Conservation (phyloP, 148 eudicot genomes). For the Diospyros kaki region DNA sequence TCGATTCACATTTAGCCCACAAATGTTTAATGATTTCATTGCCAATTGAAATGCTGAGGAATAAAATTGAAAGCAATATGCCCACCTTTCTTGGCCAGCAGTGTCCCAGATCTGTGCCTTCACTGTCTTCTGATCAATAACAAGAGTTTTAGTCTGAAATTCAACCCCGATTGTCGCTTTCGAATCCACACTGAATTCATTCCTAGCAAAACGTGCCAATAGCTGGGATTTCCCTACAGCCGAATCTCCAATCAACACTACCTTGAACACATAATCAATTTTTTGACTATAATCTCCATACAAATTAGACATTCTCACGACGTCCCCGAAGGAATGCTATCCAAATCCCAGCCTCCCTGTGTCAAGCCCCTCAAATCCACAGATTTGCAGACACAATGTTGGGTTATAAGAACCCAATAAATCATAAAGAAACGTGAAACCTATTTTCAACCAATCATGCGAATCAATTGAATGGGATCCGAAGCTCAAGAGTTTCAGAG, state of each 20-base stretch:
- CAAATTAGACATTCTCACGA: conserved; percentile 18
- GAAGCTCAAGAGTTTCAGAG: background rate
- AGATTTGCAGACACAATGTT: conserved; percentile 3
- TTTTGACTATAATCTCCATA: conserved; percentile 24
- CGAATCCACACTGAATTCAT: conserved; percentile 37
- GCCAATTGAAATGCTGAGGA: background rate
- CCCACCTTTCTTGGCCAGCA: conserved; percentile 37
- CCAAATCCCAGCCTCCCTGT: background rate
- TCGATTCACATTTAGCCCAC: no score
- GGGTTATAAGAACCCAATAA: background rate
- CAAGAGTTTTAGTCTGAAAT: conserved; percentile 34
- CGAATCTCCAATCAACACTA: conserved; percentile 40
- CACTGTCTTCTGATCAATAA: conserved; percentile 32
- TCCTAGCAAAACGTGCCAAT: conserved; percentile 33
- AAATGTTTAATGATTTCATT: no score
- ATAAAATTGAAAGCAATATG: background rate
- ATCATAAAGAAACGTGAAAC: background rate
- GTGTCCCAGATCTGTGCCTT: conserved; percentile 16
- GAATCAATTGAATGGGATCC: background rate
- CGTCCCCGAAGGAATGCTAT: background rate
- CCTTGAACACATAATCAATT: conserved; percentile 36
- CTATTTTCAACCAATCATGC: background rate
- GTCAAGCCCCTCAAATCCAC: conserved; percentile 1
- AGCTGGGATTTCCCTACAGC: conserved; percentile 41
- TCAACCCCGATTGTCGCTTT: conserved; percentile 46